A percentile compares a stretch with the other conserved stretches of the same genome.
Conservation (phyloP, 2,329 filamentous ascomycete genomes). For the Fusarium sp. region DNA sequence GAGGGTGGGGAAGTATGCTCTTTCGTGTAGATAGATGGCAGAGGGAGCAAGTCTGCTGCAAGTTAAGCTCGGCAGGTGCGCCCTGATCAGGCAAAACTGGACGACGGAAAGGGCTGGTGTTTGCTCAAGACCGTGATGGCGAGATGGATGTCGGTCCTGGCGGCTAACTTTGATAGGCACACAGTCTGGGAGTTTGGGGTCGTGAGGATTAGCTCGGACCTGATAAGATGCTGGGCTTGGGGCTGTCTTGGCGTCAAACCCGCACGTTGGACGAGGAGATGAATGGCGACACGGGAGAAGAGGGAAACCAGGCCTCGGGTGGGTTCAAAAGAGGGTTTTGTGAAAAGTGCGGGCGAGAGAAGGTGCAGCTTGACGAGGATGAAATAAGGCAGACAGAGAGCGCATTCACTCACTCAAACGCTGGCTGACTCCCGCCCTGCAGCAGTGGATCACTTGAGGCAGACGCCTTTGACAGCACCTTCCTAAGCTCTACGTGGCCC, state of each 20-base stretch:
- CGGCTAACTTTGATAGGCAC: slow-evolving; percentile 28
- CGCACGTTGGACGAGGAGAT: background rate
- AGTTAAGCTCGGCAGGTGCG: background rate
- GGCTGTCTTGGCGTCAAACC: slow-evolving; percentile 4
- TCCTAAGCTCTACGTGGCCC: slow-evolving; percentile 8
- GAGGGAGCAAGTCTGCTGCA: slow-evolving; percentile 12
- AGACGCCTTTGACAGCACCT: slow-evolving; percentile 15
- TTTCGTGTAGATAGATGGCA: slow-evolving; percentile 19
- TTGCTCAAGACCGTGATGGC: slow-evolving; percentile 3
- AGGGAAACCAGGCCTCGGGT: background rate
- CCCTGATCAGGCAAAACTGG: too few relatives aligned
- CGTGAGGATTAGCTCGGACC: slow-evolving; percentile 29
- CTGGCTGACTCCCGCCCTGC: slow-evolving; percentile 3
- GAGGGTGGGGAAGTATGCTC: slow-evolving; percentile 25
- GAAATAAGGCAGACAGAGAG: slow-evolving; percentile 10
- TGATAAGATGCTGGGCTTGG: slow-evolving; percentile 28
- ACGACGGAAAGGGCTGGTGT: too few relatives aligned
- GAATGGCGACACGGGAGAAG: slow-evolving; percentile 2
- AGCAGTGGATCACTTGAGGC: slow-evolving; percentile 33
- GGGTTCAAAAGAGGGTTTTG: background rate
- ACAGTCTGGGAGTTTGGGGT: slow-evolving; percentile 28
- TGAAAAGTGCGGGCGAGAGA: background rate
- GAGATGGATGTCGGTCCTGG: slow-evolving; percentile 13
- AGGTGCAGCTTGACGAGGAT: background rate
- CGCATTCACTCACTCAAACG: slow-evolving; percentile 6